Evolutionary conservation across 371 early-diverging fungal genomes (phyloP), one percentile per base, ranked within the genome.

Genomic region (Syncephalastrum sp.): DNA sequence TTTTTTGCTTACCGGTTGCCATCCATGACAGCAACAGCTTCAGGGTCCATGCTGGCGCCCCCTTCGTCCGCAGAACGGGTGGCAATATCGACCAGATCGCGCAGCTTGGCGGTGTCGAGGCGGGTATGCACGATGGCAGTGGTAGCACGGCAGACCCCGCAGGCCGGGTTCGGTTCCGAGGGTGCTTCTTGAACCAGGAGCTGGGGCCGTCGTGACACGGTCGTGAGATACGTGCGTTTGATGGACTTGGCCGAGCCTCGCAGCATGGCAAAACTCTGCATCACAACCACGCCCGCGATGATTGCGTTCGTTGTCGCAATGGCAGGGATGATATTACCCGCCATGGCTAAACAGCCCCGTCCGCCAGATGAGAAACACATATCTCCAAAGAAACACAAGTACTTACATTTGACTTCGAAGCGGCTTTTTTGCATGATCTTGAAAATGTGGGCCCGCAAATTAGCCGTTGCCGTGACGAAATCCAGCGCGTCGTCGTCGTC

Each of bases 291-390:
- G 3, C 99, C 99, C 19, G 99, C 95, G 61, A 99, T 88, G 41
- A 99, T 91, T 5, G 99, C 99, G 62, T 99, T 99, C 5, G 99
- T 99, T 0, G 99, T 99, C 19, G 99, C 99, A 60, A 99, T 97
- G n/a, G 99, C 99, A 1, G 99, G 99, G 50, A 99, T 99, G 56
- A 99, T 99, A 68, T 96, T 96, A 42, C 86, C 85, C 49, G 99
- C 99, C 92, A 99, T 98, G 44, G 97, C 96, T 89, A 69, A 52
- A 21, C 21, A 21, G 21, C 21, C 21, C 21, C 21, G 21, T 21
- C 27, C 27, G 7, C 4, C 27, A 27, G 27, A 7, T 27, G 27
- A 27, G 27, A 27, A 27, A 46, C 15, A 33, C 17, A 29, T 47
- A 21, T 21, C 2, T 2, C 21, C 21, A 21, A 21, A 21, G 21